Evolutionary conservation across 306 rosid species (phyloP).

Genomic region (Luffa aegyptiaca): DNA sequence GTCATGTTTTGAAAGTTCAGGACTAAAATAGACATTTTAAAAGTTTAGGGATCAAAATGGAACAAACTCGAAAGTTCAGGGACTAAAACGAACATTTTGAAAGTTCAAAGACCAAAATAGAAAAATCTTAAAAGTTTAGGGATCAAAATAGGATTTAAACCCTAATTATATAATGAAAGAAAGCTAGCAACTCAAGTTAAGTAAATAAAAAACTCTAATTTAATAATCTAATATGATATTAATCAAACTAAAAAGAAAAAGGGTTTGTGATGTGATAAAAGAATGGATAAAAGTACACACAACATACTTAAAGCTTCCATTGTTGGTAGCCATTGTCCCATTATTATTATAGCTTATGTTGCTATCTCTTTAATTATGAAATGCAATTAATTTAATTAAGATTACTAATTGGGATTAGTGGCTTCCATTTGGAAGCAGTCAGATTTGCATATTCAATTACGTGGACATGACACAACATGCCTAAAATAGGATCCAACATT

Average conservation of each 20-base stretch:
- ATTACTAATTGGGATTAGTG: slow-evolving; percentile 1
- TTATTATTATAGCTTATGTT: background rate
- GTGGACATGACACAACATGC: slow-evolving; percentile 8
- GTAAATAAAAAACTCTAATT: background rate
- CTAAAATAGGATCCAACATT: background rate
- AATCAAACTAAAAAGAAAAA: background rate
- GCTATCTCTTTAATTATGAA: background rate
- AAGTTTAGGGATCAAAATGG: too few species aligned
- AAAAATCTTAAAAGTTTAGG: too few species aligned
- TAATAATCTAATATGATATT: background rate
- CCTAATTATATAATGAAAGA: background rate
- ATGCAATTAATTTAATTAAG: background rate
- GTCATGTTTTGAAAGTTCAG: too few species aligned
- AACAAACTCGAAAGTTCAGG: too few species aligned
- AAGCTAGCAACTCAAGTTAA: background rate
- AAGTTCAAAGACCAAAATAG: too few species aligned
- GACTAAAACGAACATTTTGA: too few species aligned
- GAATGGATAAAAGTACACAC: background rate
- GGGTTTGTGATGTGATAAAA: background rate
- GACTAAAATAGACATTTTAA: too few species aligned
- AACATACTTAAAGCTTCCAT: background rate
- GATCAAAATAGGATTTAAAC: too few species aligned
- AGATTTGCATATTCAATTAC: background rate
- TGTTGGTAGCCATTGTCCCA: background rate
- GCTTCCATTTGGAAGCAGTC: background rate